Evolutionary conservation across 176 grass and related monocot species (phyloP), one percentile per base, ranked within the genome.

Genomic region (Dendrocalamus sinicus): DNA sequence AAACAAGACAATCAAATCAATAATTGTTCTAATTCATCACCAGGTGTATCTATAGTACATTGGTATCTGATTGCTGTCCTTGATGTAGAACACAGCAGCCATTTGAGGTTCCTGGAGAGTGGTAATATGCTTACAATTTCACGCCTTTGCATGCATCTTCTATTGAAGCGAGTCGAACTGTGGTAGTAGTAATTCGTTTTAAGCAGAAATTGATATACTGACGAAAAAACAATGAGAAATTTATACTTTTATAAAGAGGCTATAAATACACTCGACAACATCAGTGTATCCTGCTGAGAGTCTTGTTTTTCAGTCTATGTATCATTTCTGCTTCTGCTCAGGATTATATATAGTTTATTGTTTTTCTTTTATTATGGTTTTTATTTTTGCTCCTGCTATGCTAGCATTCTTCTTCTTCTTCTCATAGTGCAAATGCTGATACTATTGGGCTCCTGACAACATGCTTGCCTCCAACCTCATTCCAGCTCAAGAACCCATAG

Each of bases 401-500:
- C 39, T 86, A 72, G 4, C 50, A 78, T 51, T 48, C 30, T 35
- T 35, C 32, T 35, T 35, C 32, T 32, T n/a, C n/a, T 52, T 57
- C 13, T 88, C 65, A 82, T 32, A 72, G 85, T 32, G 83, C 79
- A 82, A 90, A 92, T 23, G 93, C 93, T 37, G 93, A 95, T 22
- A 95, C 93, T 78, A 95, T 89, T 51, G 90, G 90, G 47, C 93
- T 95, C 43, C 57, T 92, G 40, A 92, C 93, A 41, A 88, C 86
- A 95, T 90, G 90, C 23, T 91, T 88, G 43, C 93, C 93, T 80
- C 93, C 90, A 81, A 80, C 89, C 53, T 95, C 90, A 51, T 90
- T 92, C 93, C 93, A 95, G 68, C n/a, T 92, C 87, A 95, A 81
- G 85, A 87, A 93, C 57, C 93, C 93, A 80, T 87, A 84, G n/a